Base-by-base conservation (phyloP, 164 flowering plant species). In the Macadamia integrifolia region DNA sequence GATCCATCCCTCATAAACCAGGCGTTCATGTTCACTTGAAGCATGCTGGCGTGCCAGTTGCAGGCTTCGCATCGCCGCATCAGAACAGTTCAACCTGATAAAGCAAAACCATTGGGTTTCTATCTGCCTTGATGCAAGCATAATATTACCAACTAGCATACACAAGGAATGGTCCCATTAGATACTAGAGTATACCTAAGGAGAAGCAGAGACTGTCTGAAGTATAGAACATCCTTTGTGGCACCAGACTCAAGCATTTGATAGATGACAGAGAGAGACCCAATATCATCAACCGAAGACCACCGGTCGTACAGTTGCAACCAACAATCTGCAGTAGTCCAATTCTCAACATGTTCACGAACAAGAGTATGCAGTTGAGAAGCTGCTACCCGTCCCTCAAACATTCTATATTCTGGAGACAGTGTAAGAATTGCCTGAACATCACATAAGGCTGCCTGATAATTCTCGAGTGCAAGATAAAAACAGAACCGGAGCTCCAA, bases 221-320 rank as follows among this genome's bases (percentile, higher is more conserved):
- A 95, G 77, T 90, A 95, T 5, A 90, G 86, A 71, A 92, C 94
- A 23, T 97, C 98, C 83, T 95, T 95, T 10, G 89, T 81, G 28
- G 97, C 90, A 86, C 88, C 97, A 69, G 99, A 87, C 73, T 95
- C 98, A 49, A 95, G 99, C 98, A 92, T 95, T 78, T 92, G 99
- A 77, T 87, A 94, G 60, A 95, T 92, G 58, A 95, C 97, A 35
- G 98, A 95, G 52, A 94, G 89, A 4, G 99, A 95, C 28, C 98
- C 99, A 77, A 92, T 90, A 79, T 95, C 99, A 84, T 95, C 99
- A 67, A 95, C 99, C 23, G 92, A 85, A 74, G 99, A 95, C 99
- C 99, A 95, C 61, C 91, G 80, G 68, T 95, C 92, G 75, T 95
- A 95, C 69, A 95, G 78, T 69, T 90, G 95, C 73, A 90, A 61